Evolutionary conservation across 495 filamentous ascomycete genomes (phyloP).

Genomic region (Physcia stellaris): DNA sequence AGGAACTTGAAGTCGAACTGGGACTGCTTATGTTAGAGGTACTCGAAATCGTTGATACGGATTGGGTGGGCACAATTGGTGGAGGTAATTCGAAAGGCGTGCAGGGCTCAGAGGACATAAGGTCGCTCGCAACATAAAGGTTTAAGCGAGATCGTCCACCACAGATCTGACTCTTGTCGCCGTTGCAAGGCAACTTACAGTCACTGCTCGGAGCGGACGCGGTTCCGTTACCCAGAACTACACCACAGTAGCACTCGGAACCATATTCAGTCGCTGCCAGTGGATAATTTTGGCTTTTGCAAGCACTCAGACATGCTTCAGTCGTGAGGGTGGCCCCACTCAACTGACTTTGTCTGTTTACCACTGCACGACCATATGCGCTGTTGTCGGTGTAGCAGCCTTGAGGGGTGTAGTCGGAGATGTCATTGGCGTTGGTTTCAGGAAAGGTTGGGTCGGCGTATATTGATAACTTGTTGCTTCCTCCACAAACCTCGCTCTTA

Average conservation of each 20-base stretch:
- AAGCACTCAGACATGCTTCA: constrained; percentile 31
- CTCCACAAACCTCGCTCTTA: constrained; percentile 32
- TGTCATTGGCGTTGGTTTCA: constrained; percentile 21
- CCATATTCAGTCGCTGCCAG: constrained; percentile 38
- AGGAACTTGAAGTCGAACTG: neutral
- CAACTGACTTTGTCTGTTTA: constrained; percentile 29
- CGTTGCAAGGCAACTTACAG: constrained; percentile 36
- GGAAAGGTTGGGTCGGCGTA: constrained; percentile 40
- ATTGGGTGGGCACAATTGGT: constrained; percentile 17
- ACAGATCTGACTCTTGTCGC: constrained; percentile 29
- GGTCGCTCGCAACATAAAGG: constrained; percentile 23
- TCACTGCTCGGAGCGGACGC: constrained; percentile 15
- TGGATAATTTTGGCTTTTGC: constrained; percentile 30
- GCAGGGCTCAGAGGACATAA: constrained; percentile 31
- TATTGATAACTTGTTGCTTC: constrained; percentile 29
- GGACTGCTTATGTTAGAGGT: neutral
- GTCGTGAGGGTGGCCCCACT: constrained; percentile 24
- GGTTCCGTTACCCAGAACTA: constrained; percentile 35
- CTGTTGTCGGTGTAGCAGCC: constrained; percentile 48
- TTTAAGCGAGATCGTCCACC: constrained; percentile 30
- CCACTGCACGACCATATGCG: constrained; percentile 32
- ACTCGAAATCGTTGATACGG: constrained; percentile 7
- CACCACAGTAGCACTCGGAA: constrained; percentile 31
- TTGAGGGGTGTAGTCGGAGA: constrained; percentile 32
- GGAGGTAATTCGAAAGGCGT: constrained; percentile 3